Base-by-base conservation (phyloP, 2,329 filamentous ascomycete species). In the Verticillium isaacii region DNA sequence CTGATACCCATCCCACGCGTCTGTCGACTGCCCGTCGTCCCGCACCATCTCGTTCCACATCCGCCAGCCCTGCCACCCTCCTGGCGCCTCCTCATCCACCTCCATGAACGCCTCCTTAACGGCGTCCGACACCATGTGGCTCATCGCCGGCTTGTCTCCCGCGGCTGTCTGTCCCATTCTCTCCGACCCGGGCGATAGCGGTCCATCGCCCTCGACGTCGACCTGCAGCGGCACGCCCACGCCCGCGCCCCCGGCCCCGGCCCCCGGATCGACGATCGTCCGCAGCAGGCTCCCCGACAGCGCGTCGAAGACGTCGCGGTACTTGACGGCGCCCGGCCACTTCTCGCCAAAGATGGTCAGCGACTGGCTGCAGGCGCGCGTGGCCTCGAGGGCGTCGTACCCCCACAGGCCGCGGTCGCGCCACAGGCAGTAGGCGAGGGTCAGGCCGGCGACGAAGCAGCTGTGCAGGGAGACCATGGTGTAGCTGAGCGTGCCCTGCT, bases 321-420 rank as follows among this genome's bases (percentile, higher is more conserved):
- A 72, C 56, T 70, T 71, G 12, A 69, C 68, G 17, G 70, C 71
- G 2, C 67, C 67, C 2, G 64, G 64, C 63, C 69, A 70, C 60
- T 70, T 70, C 56, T 72, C 69, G 2, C 68, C 70, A n/a, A 72
- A 70, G 11, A 72, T 70, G 1, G 68, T 71, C 1, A 72, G 66
- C 2, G 66, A 66, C 23, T 68, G 66, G 0, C 66, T 69, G 39
- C 71, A 72, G 1, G 70, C 70, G 2, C 68, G 64, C 5, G 69
- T 68, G 6, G 70, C 66, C 25, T 72, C 69, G 7, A 71, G 63
- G 0, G 68, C 64, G 34, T 71, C 67, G 36, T 67, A 69, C 0
- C 65, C 65, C 41, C 69, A 70, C 25, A 71, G 63, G 0, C 60
- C 50, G 1, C 59, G 58, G 52, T 69, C 65, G 9, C 68, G 58